Base-by-base conservation (phyloP, 495 filamentous ascomycete genomes). In the Sabuloglossum arenarium region DNA sequence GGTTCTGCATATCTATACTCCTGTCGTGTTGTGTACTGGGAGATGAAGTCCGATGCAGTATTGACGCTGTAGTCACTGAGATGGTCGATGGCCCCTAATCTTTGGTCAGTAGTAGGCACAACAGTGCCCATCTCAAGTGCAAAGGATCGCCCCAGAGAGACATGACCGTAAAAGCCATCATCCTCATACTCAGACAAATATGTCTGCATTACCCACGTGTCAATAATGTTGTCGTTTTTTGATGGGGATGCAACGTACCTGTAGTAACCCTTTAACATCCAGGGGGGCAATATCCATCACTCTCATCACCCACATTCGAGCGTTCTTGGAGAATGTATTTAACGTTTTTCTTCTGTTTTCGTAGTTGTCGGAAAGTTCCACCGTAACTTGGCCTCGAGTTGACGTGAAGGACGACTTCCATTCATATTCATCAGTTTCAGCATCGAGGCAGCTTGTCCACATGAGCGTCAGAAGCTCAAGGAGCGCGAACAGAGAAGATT, bases 1-100 rank as follows among this genome's bases (percentile, higher is more conserved):
- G 79, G 69, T 63, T 94, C 86, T 14, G 82, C 76, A 59, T 85
- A 85, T 29, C 85, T 79, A 65, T 97, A 97, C 61, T 88, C 88
- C 64, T 97, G 93, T 9, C 91, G 85, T 24, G 85, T 91, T n/a
- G 89, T 96, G 63, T 97, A 96, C 64, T 96, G 87, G 31, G 88
- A 85, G 64, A 97, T 82, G 61, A 98, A 94, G 65, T 95, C 88
- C 14, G 90, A 96, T 12, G 87, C 89, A 14, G 88, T 82, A 61
- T 97, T 91, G 59, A 94, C 79, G 49, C 79, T 79, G 21, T 75
- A 77, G 30, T 79, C 75, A 11, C 81, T 77, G 57, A 85, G 75
- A 29, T 69, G 73, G 54, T 94, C 86, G 27, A 94, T 81, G 6
- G 84, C 78, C 25, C 73, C 76, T 19, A 98, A 74, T 54, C 85